These are phyloP conservation scores for Polyrhizophydium stewartii DNA, from an alignment of 371 early-diverging fungal species.

Conservation along the genomic window DNA sequence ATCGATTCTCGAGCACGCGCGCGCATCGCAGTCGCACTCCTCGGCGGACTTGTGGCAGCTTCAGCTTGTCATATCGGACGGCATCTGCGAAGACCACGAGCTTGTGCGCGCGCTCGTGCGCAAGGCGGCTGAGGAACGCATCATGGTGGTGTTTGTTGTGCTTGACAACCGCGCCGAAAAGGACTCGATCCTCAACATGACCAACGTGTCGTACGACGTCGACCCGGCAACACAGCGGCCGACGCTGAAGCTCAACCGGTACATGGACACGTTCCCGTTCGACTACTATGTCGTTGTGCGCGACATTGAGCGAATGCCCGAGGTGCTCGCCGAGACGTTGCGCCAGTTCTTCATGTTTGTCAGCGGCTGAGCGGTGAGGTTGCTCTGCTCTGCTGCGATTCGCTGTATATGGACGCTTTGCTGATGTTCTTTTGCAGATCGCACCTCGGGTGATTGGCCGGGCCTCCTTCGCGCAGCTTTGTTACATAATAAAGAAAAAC, in stretches of 20 bases:
- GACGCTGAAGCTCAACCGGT: slow-evolving; percentile 72
- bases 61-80: slow-evolving; percentile 94
- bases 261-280: slow-evolving; percentile 97
- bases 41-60: slow-evolving; percentile 88
- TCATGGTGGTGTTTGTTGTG: slow-evolving; percentile 94
- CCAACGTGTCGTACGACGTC: slow-evolving; percentile 73
- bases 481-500: not conserved
- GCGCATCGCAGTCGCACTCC: slow-evolving; percentile 26
- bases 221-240: slow-evolving; percentile 55
- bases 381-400: too few species aligned
- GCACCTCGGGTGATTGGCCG: not conserved
- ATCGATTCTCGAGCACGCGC: slow-evolving; percentile 67
- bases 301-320: slow-evolving; percentile 83
- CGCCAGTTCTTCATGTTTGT: slow-evolving; percentile 80
- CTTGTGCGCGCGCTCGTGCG: slow-evolving; percentile 74
- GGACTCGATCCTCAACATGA: slow-evolving; percentile 86
- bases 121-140: slow-evolving; percentile 74
- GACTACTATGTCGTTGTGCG: slow-evolving; percentile 91
- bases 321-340: slow-evolving; percentile 86
- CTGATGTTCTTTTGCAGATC: too few species aligned
- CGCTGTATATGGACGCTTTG: too few species aligned
- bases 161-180: slow-evolving; percentile 70
- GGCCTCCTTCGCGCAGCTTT: not conserved
- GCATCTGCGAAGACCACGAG: slow-evolving; percentile 92
- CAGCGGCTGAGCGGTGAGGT: not conserved